Percentiles rank a stretch among this genome's conserved stretches.
phyloP scores from a whole-genome alignment of 163 green algal species.

The Smithsoniella earleae region DNA sequence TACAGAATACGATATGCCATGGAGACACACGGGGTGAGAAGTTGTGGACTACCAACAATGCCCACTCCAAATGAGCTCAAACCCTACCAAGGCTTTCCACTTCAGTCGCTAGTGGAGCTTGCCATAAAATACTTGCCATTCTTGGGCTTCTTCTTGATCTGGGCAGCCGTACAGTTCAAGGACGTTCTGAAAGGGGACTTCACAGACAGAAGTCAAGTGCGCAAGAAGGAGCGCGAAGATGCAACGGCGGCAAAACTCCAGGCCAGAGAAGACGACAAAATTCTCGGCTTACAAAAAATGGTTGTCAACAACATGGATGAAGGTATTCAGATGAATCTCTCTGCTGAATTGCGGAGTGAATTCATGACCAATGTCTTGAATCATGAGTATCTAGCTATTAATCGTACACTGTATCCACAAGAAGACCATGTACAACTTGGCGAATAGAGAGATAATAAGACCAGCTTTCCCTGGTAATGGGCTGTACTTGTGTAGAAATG shows the following conservation, averaged over 20 bases:
- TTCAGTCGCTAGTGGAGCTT: slow-evolving; percentile 10
- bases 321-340: too few relatives aligned
- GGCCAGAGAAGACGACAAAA: slow-evolving; percentile 17
- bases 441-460: too few relatives aligned
- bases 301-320: slow-evolving; percentile 22
- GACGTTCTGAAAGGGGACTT: slow-evolving; percentile 17
- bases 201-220: slow-evolving; percentile 26
- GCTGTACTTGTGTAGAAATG: too few relatives aligned
- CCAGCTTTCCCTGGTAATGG: too few relatives aligned
- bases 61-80: slow-evolving; percentile 17
- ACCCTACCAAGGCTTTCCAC: slow-evolving; percentile 21
- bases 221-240: slow-evolving; percentile 22
- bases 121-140: slow-evolving; percentile 28
- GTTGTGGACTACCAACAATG: slow-evolving; percentile 16
- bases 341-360: too few relatives aligned
- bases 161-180: slow-evolving; percentile 30
- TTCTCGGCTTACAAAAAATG: slow-evolving; percentile 24
- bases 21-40: slow-evolving; percentile 17
- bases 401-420: too few relatives aligned
- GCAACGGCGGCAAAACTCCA: not conserved
- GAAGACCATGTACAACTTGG: too few relatives aligned
- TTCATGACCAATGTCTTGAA: too few relatives aligned
- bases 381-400: too few relatives aligned
- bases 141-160: slow-evolving; percentile 26
- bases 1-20: slow-evolving; percentile 28